Conservation (phyloP, 176 grass and related monocot species). For the Alopecurus myosuroides region DNA sequence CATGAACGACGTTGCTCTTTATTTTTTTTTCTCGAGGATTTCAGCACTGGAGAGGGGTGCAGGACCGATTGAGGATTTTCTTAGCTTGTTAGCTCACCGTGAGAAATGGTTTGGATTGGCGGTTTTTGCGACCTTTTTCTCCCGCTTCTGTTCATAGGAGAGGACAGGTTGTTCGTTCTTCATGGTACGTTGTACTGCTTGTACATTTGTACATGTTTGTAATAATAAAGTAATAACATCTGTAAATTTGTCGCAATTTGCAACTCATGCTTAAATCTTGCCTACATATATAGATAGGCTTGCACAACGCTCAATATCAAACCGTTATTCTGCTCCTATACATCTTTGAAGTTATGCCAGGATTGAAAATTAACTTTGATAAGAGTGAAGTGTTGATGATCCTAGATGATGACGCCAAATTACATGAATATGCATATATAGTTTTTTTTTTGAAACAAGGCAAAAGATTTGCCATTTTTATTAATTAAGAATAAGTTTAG, state of each 20-base stretch:
- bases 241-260: neutral
- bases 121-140: neutral
- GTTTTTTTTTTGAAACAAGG: too few relatives aligned
- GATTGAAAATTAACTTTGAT: too few relatives aligned
- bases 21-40: neutral
- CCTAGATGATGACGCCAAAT: too few relatives aligned
- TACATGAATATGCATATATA: too few relatives aligned
- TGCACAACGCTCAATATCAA: too few relatives aligned
- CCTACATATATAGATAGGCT: too few relatives aligned
- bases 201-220: slow-evolving; percentile 14
- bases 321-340: too few relatives aligned
- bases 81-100: neutral
- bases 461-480: too few relatives aligned
- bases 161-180: slow-evolving; percentile 17
- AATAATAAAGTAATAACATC: neutral
- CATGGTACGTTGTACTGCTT: neutral
- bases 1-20: neutral
- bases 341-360: too few relatives aligned
- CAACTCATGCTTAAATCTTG: neutral
- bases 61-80: neutral
- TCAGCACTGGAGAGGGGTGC: neutral
- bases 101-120: neutral
- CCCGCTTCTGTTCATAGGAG: neutral
- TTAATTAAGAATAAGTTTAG: too few relatives aligned
- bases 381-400: too few relatives aligned